phyloP scores from a whole-genome alignment of 1,284 basidiomycete genomes.

The Veloporphyrellus conicus region DNA sequence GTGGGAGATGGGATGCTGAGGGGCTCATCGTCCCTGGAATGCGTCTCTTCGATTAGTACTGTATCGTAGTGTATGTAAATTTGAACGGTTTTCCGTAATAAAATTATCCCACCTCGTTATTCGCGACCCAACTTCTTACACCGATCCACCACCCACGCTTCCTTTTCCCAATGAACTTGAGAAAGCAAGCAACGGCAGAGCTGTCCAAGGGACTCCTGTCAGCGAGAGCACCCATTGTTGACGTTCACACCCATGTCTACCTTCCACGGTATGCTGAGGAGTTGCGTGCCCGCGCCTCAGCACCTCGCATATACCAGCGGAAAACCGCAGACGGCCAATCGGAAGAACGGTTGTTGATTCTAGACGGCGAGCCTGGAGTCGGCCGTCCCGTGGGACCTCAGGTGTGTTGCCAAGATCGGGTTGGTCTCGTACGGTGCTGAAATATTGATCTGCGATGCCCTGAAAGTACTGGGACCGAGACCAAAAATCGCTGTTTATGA shows the following conservation, averaged over 20 bases:
- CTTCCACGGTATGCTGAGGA: constrained; percentile 68
- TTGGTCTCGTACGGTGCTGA: background rate
- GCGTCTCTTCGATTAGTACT: too few species aligned
- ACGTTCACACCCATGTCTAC: constrained; percentile 81
- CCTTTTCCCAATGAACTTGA: constrained; percentile 22
- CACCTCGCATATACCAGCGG: constrained; percentile 66
- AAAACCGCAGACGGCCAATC: constrained; percentile 39
- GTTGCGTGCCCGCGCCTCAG: constrained; percentile 54
- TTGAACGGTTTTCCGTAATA: constrained; percentile 7
- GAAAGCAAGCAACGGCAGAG: constrained; percentile 23
- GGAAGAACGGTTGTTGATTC: constrained; percentile 68
- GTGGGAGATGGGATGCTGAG: background rate
- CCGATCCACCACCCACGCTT: too few species aligned
- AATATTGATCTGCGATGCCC: constrained; percentile 30
- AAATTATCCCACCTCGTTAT: constrained; percentile 21
- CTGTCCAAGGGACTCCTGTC: constrained; percentile 21
- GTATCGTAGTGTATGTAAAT: constrained; percentile 14
- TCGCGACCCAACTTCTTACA: too few species aligned
- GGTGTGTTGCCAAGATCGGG: constrained; percentile 33
- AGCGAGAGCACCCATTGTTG: constrained; percentile 48
- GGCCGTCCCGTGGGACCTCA: constrained; percentile 65
- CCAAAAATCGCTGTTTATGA: constrained; percentile 66
- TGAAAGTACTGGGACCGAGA: constrained; percentile 75
- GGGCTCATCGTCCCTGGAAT: constrained; percentile 9
- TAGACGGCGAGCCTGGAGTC: constrained; percentile 72